Conservation (phyloP, 768 basidiomycete genomes). For the Amylocystis lapponica region DNA sequence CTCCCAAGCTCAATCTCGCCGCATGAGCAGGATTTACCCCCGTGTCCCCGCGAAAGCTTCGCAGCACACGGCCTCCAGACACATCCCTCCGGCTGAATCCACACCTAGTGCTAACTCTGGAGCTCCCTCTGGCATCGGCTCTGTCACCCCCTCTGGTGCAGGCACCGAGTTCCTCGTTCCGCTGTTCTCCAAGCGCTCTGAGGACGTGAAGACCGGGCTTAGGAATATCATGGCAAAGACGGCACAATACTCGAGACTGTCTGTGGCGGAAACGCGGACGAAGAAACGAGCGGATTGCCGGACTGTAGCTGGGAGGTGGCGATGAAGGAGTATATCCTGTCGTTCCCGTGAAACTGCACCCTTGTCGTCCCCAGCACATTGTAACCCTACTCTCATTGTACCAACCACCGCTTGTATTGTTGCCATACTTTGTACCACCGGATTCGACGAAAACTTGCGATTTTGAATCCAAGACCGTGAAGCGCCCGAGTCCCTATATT, state of each 20-base stretch:
- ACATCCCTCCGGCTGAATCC: constrained; percentile 2
- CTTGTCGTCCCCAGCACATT: no score
- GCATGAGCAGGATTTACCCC: constrained; percentile 9
- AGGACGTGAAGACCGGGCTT: constrained; percentile 20
- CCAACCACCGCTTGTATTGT: not conserved
- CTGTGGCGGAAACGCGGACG: constrained; percentile 37
- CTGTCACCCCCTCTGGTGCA: not conserved
- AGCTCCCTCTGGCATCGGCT: not conserved
- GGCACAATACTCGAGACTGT: constrained; percentile 25
- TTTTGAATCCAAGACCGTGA: no score
- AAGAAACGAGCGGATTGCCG: constrained; percentile 32
- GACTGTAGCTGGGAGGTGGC: constrained; percentile 53
- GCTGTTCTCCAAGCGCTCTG: constrained; percentile 13
- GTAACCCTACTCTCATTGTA: not conserved
- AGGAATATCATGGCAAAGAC: constrained; percentile 27
- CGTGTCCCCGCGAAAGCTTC: constrained; percentile 1
- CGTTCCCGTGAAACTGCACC: constrained; percentile 57
- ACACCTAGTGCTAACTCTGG: not conserved
- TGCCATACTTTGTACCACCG: no score
- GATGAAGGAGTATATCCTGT: constrained; percentile 60
- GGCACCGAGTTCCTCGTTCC: constrained; percentile 8
- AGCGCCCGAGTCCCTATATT: no score
- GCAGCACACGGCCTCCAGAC: not conserved
- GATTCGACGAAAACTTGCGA: no score
- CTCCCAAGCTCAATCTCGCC: constrained; percentile 15